A percentile compares a stretch with the other conserved stretches of the same genome.
phyloP scores from a whole-genome alignment of 371 early-diverging fungal genomes.

The Zychaea mexicana region DNA sequence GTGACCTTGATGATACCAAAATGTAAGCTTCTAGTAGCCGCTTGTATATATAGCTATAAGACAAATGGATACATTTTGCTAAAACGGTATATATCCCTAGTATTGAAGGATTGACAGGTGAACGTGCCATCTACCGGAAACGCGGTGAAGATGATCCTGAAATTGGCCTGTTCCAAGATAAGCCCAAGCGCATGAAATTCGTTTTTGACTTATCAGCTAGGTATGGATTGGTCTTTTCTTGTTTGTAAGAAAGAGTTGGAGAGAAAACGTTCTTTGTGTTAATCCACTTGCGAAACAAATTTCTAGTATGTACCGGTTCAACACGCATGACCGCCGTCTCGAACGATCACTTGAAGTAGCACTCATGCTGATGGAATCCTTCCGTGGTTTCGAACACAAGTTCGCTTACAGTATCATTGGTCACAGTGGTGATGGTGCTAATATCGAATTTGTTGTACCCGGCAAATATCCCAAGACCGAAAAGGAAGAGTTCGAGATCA shows the following conservation, averaged over 20 bases:
- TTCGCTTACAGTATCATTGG: slow-evolving; percentile 78
- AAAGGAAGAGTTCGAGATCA: slow-evolving; percentile 73
- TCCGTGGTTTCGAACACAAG: slow-evolving; percentile 84
- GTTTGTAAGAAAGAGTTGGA: too few species aligned
- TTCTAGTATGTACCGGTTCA: slow-evolving; percentile 73
- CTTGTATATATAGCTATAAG: too few species aligned
- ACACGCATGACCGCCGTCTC: slow-evolving; percentile 70
- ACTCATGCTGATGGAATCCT: slow-evolving; percentile 83
- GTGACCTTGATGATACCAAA: slow-evolving; percentile 85
- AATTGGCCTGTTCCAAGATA: slow-evolving; percentile 65
- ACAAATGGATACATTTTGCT: too few species aligned
- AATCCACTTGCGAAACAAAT: not conserved
- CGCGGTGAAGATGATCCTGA: slow-evolving; percentile 81
- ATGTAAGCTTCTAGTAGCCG: slow-evolving; percentile 60
- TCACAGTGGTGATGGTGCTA: slow-evolving; percentile 80
- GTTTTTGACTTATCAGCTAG: slow-evolving; percentile 81
- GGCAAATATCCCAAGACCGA: slow-evolving; percentile 76
- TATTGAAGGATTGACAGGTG: slow-evolving; percentile 81
- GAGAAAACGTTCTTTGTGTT: too few species aligned
- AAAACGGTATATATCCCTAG: slow-evolving; percentile 17
- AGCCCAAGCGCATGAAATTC: slow-evolving; percentile 82
- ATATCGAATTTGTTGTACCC: slow-evolving; percentile 71
- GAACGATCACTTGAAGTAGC: slow-evolving; percentile 76
- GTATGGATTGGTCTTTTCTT: slow-evolving; percentile 2
- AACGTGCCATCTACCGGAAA: slow-evolving; percentile 77